Percentiles rank a stretch among this genome's conserved stretches.
These are phyloP conservation scores for Chalaropsis thielavioides DNA, from an alignment of 2,329 filamentous ascomycete genomes.

Conservation along the genomic window DNA sequence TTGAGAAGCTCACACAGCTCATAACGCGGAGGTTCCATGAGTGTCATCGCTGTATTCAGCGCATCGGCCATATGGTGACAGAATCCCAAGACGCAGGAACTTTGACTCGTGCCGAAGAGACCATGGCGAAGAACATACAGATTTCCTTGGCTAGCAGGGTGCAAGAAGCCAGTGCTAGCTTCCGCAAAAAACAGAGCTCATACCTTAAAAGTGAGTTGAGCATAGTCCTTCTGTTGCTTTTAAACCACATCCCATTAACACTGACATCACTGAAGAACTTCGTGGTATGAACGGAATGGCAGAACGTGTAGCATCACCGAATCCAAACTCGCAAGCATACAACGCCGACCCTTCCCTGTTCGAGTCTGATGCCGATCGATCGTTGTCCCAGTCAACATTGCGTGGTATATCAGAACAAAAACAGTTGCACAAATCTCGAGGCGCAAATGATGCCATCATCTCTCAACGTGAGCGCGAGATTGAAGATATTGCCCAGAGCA, in stretches of 20 bases:
- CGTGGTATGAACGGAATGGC: constrained; percentile 52
- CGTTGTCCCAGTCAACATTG: constrained; percentile 77
- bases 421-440: constrained; percentile 32
- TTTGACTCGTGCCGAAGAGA: constrained; percentile 72
- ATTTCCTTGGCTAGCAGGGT: constrained; percentile 77
- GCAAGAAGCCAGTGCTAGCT: constrained; percentile 79
- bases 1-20: constrained; percentile 76
- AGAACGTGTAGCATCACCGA: constrained; percentile 22
- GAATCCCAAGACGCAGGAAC: constrained; percentile 60
- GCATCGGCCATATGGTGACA: constrained; percentile 72
- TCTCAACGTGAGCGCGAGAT: constrained; percentile 90
- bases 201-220: constrained; percentile 72
- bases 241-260: not conserved
- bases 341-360: constrained; percentile 68
- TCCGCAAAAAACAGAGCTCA: constrained; percentile 92
- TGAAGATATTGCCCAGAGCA: constrained; percentile 93
- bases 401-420: constrained; percentile 60
- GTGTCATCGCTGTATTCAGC: constrained; percentile 78
- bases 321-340: constrained; percentile 31
- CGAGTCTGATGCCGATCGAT: constrained; percentile 87
- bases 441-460: constrained; percentile 64
- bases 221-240: not conserved
- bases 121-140: constrained; percentile 92
- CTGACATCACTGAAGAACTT: constrained; percentile 41
- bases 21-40: constrained; percentile 82